These are phyloP conservation scores for Diplogelasinospora grovesii DNA, from an alignment of 495 filamentous ascomycete species.

Conservation along the genomic window DNA sequence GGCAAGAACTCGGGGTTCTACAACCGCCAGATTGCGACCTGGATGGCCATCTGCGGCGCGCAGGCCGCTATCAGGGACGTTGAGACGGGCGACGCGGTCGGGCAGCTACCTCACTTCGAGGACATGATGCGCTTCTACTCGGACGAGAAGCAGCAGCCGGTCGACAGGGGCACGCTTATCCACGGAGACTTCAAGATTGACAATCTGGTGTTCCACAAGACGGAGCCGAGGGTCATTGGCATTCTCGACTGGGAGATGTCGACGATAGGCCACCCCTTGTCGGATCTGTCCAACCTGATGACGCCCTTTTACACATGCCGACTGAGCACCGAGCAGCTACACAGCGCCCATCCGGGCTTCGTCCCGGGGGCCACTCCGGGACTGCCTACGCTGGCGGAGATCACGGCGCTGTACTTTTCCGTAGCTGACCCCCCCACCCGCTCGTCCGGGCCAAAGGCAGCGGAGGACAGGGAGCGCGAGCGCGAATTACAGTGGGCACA, in stretches of 20 bases:
- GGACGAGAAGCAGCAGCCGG: conserved; percentile 60
- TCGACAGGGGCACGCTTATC: conserved; percentile 69
- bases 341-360: conserved; percentile 46
- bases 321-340: conserved; percentile 20
- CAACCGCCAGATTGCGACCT: conserved; percentile 76
- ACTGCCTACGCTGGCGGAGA: conserved; percentile 64
- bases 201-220: conserved; percentile 90
- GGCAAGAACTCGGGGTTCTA: conserved; percentile 78
- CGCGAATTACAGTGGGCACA: conserved; percentile 62
- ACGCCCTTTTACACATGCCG: conserved; percentile 55
- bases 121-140: conserved; percentile 75
- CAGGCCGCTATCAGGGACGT: conserved; percentile 71
- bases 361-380: conserved; percentile 56
- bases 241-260: conserved; percentile 98
- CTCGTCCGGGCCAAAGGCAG: conserved; percentile 10
- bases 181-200: conserved; percentile 99
- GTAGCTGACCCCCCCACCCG: conserved; percentile 58
- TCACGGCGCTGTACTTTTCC: conserved; percentile 70
- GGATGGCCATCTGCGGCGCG: conserved; percentile 65
- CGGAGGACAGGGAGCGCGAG: conserved; percentile 31
- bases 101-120: conserved; percentile 72
- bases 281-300: conserved; percentile 75
- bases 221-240: conserved; percentile 81
- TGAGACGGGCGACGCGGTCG: conserved; percentile 68
- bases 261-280: conserved; percentile 88